Evolutionary conservation across 768 basidiomycete species (phyloP).

Genomic region (Mycena olivaceomarginata): DNA sequence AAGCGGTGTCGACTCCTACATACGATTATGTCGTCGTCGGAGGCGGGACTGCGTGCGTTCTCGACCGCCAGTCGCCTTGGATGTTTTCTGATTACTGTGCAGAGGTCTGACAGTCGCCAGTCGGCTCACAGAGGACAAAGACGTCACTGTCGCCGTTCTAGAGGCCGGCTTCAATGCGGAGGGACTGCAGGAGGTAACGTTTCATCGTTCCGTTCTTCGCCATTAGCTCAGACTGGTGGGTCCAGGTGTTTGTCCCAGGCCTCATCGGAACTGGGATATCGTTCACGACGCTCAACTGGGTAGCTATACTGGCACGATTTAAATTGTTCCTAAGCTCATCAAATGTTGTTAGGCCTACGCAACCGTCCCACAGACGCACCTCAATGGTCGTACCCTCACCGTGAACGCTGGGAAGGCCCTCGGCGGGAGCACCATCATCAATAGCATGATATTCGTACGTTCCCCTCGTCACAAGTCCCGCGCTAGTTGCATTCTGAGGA

Average conservation of each 20-base stretch:
- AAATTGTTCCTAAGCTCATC: neutral
- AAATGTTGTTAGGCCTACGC: slow-evolving; percentile 54
- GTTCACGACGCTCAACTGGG: slow-evolving; percentile 68
- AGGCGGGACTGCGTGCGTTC: slow-evolving; percentile 56
- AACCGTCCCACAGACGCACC: slow-evolving; percentile 64
- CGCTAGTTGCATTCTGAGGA: neutral
- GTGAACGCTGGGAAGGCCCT: slow-evolving; percentile 67
- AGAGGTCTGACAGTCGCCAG: slow-evolving; percentile 59
- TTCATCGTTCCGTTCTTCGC: slow-evolving; percentile 10
- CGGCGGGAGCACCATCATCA: slow-evolving; percentile 77
- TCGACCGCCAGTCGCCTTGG: no score
- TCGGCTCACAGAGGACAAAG: slow-evolving; percentile 56
- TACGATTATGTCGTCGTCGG: slow-evolving; percentile 59
- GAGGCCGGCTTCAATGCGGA: slow-evolving; percentile 62
- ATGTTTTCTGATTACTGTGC: neutral
- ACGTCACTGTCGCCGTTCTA: slow-evolving; percentile 54
- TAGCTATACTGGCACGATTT: neutral
- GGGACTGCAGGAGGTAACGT: slow-evolving; percentile 57
- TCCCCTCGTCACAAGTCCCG: neutral
- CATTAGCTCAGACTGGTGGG: neutral
- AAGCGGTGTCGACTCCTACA: neutral
- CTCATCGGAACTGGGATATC: slow-evolving; percentile 53
- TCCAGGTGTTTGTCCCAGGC: slow-evolving; percentile 55
- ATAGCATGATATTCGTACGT: slow-evolving; percentile 63
- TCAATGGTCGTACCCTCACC: slow-evolving; percentile 60